Evolutionary conservation across 495 filamentous ascomycete genomes (phyloP).

Genomic region (Daldinia childiae): DNA sequence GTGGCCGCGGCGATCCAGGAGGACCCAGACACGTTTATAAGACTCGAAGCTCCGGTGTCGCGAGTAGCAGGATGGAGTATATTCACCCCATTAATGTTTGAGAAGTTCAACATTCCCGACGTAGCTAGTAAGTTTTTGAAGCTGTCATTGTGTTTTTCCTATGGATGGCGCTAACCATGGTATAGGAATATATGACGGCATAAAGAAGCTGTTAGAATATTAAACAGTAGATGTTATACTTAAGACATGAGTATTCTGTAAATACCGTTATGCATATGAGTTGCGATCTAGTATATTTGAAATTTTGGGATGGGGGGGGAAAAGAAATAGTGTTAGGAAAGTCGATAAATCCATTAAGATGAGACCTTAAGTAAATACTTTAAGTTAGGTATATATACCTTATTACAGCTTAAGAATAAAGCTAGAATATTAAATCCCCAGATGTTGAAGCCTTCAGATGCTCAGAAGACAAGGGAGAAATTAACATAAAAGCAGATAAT

Average conservation of each 20-base stretch:
- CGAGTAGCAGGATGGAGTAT: constrained; percentile 92
- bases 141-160: background rate
- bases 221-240: constrained; percentile 27
- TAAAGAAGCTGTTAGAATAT: constrained; percentile 59
- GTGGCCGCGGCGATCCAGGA: constrained; percentile 93
- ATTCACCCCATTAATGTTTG: constrained; percentile 82
- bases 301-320: background rate
- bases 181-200: constrained; percentile 63
- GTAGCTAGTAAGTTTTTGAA: constrained; percentile 77
- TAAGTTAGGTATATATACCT: background rate
- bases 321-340: background rate
- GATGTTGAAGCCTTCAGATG: no score
- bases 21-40: constrained; percentile 78
- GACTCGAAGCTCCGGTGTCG: constrained; percentile 90
- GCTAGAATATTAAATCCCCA: no score
- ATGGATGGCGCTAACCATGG: constrained; percentile 34
- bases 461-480: no score
- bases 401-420: no score
- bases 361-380: background rate
- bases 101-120: constrained; percentile 90
- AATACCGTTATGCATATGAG: background rate
- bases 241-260: background rate
- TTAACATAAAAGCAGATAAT: no score
- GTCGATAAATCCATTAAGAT: background rate
- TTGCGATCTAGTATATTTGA: background rate